Conservation (phyloP, 1,284 basidiomycete genomes). For the Ceratobasidium sp. region DNA sequence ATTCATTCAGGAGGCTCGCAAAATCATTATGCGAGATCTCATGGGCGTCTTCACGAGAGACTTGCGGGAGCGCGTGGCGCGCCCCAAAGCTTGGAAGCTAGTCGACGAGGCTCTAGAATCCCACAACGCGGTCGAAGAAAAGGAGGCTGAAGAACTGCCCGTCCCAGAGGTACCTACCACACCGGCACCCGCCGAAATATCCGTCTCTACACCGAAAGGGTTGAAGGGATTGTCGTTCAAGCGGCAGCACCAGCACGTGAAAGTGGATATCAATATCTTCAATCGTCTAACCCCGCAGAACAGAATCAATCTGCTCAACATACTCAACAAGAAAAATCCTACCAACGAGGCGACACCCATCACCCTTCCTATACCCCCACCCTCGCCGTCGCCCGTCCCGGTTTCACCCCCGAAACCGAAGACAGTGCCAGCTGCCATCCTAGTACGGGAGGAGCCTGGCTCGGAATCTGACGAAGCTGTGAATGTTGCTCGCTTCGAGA, state of each 20-base stretch:
- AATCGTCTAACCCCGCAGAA: constrained; percentile 45
- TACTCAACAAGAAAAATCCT: constrained; percentile 44
- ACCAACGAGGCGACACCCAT: constrained; percentile 42
- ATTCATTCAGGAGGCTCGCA: constrained; percentile 58
- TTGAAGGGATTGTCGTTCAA: constrained; percentile 46
- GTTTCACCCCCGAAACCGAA: constrained; percentile 46
- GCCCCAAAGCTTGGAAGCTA: constrained; percentile 67
- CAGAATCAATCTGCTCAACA: constrained; percentile 40
- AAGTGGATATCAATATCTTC: constrained; percentile 46
- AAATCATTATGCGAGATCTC: constrained; percentile 75
- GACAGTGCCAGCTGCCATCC: constrained; percentile 22
- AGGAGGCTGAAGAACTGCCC: constrained; percentile 55
- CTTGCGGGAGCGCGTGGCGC: constrained; percentile 74
- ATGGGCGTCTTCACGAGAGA: constrained; percentile 73
- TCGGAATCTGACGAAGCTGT: constrained; percentile 43
- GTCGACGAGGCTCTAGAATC: constrained; percentile 59
- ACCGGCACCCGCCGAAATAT: constrained; percentile 28
- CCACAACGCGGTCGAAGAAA: constrained; percentile 55
- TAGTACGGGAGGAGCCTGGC: constrained; percentile 23
- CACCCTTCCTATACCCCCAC: constrained; percentile 24
- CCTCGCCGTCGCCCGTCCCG: constrained; percentile 31
- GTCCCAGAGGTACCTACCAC: constrained; percentile 54
- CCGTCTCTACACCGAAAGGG: constrained; percentile 39
- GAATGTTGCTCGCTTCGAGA: constrained; percentile 44
- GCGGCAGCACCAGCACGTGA: constrained; percentile 43